Conservation (phyloP, 768 basidiomycete species). For the Lactarius psammicola region DNA sequence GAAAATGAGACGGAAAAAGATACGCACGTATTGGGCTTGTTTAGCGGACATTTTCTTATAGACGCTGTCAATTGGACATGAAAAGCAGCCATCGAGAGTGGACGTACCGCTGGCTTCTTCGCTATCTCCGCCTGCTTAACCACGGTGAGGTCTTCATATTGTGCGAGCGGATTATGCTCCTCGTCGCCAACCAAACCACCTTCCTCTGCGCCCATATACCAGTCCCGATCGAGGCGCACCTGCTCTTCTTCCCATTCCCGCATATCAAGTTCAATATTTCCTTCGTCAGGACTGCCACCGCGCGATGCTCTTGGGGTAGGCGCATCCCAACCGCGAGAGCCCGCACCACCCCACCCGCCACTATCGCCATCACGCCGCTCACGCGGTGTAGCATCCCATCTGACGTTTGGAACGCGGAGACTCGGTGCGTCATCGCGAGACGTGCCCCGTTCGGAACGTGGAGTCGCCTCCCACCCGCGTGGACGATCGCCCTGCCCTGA, state of each 20-base stretch:
- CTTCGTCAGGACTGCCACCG: slow-evolving; percentile 67
- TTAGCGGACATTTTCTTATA: slow-evolving; percentile 83
- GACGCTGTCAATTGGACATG: slow-evolving; percentile 28
- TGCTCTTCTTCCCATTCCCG: slow-evolving; percentile 99
- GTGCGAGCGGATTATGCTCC: slow-evolving; percentile 88
- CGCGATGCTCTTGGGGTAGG: slow-evolving; percentile 72
- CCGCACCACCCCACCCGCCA: slow-evolving; percentile 60
- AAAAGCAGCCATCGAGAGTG: background rate
- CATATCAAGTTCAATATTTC: slow-evolving; percentile 61
- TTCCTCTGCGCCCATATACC: slow-evolving; percentile 93
- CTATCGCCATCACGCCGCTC: slow-evolving; percentile 52
- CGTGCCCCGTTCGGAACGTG: slow-evolving; percentile 53
- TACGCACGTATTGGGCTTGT: slow-evolving; percentile 91
- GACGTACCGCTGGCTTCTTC: slow-evolving; percentile 67
- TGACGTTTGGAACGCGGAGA: slow-evolving; percentile 85
- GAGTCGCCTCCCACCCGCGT: slow-evolving; percentile 58
- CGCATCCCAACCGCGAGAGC: slow-evolving; percentile 69
- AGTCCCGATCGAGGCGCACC: slow-evolving; percentile 85
- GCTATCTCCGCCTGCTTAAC: slow-evolving; percentile 73
- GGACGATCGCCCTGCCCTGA: slow-evolving; percentile 29
- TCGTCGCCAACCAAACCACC: slow-evolving; percentile 84
- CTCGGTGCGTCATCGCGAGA: slow-evolving; percentile 66
- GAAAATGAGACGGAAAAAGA: background rate
- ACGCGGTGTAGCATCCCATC: slow-evolving; percentile 93
- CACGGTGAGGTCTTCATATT: slow-evolving; percentile 82